phyloP scores from a whole-genome alignment of 306 rosid genomes.

The Prosopis cineraria region DNA sequence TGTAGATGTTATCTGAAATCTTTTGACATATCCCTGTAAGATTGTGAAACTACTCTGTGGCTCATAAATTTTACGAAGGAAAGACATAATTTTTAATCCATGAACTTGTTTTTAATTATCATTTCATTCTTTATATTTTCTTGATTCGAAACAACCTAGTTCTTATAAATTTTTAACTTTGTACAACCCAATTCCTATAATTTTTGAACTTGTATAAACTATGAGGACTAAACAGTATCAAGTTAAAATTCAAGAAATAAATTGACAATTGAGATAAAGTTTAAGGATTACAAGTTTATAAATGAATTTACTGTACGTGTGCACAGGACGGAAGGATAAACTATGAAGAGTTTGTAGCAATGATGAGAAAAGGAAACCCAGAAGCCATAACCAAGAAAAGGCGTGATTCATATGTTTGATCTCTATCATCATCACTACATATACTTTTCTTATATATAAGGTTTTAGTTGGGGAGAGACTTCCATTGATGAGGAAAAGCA shows the following conservation, averaged over 20 bases:
- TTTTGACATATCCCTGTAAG: neutral
- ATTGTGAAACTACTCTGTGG: neutral
- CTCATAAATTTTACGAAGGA: too few relatives aligned
- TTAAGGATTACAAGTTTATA: too few relatives aligned
- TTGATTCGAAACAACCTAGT: too few relatives aligned
- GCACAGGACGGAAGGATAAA: slow-evolving; percentile 87
- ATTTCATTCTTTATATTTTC: too few relatives aligned
- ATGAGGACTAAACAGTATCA: too few relatives aligned
- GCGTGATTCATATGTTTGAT: slow-evolving; percentile 42
- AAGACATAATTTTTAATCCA: too few relatives aligned
- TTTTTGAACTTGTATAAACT: too few relatives aligned
- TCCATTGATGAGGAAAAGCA: neutral
- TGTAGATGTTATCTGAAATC: neutral
- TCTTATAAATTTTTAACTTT: too few relatives aligned
- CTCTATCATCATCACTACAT: neutral
- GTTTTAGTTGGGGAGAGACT: slow-evolving; percentile 10
- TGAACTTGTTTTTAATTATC: too few relatives aligned
- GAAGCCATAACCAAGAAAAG: slow-evolving; percentile 79
- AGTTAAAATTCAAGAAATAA: too few relatives aligned
- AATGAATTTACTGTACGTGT: neutral
- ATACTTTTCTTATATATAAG: neutral
- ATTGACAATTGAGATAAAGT: too few relatives aligned
- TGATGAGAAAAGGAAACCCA: slow-evolving; percentile 91
- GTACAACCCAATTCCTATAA: too few relatives aligned
- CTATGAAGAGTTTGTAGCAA: slow-evolving; percentile 89